Base-by-base conservation (phyloP, 2,329 filamentous ascomycete species). In the Colletotrichum endophyticum region DNA sequence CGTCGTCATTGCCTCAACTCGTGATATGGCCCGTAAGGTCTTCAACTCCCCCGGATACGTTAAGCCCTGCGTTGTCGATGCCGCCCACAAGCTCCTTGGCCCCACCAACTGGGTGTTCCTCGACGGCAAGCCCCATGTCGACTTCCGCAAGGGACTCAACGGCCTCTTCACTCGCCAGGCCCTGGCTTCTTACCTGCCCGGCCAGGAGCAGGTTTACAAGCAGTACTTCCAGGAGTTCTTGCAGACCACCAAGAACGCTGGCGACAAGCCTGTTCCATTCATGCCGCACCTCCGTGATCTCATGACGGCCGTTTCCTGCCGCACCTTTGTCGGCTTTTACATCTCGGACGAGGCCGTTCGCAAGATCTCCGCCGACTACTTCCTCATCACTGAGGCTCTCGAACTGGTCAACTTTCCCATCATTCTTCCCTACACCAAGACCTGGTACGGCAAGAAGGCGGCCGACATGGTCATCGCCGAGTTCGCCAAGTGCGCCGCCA, bases 401-500 rank as follows among this genome's bases (percentile, higher is more conserved):
- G 97, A 99, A 86, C 91, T 99, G 63, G 97, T 99, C 89, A 99
- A 99, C 89, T 98, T 99, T 89, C 96, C 97, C 76, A 94, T 99
- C 86, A 98, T 99, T 84, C 87, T 99, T 56, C 96, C 96, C 53
- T 99, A 92, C 89, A 98, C 96, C 84, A 96, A 96, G 89, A 96
- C 96, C 7, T 99, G 96, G 96, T 98, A 98, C 83, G 97, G 96
- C 81, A 98, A 98, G 91, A 98, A 96, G 88, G 95, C 96, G 34
- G 93, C 96, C 75, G 95, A 98, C 82, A 95, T 98, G 93, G 95
- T 98, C 39, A 89, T 99, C 79, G 91, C 90, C 66, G 96, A 98
- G 84, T 99, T 99, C 83, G 88, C 94, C 84, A 96, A 95, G 86
- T 98, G 96, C 83, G 95, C 96, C 63, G 95, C 95, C 78, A 98